phyloP scores from a whole-genome alignment of 2,329 filamentous ascomycete species.

The Lecanicillium sp. region DNA sequence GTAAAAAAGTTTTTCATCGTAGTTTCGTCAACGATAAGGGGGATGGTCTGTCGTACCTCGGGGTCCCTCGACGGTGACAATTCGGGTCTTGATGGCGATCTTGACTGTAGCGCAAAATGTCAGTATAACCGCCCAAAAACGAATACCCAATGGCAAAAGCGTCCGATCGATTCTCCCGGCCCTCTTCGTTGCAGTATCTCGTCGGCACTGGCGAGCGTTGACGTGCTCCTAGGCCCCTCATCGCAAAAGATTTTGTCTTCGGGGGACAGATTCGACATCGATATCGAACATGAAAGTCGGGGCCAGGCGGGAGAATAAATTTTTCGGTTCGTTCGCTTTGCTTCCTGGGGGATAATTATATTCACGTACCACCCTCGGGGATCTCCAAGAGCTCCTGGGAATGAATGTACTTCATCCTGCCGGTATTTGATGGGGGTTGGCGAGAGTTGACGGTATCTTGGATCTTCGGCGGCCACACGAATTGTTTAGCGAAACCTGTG shows the following conservation, averaged over 20 bases:
- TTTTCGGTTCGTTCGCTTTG: not conserved
- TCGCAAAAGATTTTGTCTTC: too few species aligned
- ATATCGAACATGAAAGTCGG: not conserved
- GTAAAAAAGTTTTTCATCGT: constrained; percentile 3
- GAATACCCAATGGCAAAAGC: not conserved
- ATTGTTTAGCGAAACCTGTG: constrained; percentile 33
- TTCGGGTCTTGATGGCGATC: constrained; percentile 92
- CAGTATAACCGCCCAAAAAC: constrained; percentile 16
- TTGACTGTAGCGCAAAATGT: constrained; percentile 61
- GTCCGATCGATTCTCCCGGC: too few species aligned
- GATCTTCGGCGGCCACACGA: constrained; percentile 27
- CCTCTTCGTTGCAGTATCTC: not conserved
- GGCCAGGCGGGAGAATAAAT: not conserved
- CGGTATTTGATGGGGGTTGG: constrained; percentile 41
- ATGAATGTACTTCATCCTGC: constrained; percentile 99
- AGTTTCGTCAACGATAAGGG: not conserved
- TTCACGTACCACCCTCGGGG: constrained; percentile 87
- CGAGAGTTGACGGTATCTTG: constrained; percentile 33
- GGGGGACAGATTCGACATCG: not conserved
- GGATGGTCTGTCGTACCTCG: constrained; percentile 61
- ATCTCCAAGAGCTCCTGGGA: constrained; percentile 92
- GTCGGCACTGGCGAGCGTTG: not conserved
- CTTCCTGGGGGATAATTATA: constrained; percentile 11
- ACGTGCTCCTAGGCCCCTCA: too few species aligned
- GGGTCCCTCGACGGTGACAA: constrained; percentile 95